Evolutionary conservation across 2,329 filamentous ascomycete species (phyloP).

Genomic region (Verticillium nonalfalfae): DNA sequence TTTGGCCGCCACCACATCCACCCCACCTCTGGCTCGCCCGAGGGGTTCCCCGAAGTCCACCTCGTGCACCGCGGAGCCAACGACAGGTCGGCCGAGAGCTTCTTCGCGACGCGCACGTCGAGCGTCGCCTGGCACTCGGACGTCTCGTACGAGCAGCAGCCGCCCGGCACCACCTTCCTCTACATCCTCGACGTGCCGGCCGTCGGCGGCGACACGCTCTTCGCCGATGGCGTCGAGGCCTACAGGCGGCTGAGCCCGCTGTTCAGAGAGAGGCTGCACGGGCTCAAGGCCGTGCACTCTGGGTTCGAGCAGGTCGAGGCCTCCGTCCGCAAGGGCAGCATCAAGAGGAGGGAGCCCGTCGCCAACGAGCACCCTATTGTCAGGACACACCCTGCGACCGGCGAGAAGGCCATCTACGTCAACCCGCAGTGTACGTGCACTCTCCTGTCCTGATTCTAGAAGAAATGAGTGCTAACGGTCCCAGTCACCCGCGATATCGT

Average conservation of each 20-base stretch:
- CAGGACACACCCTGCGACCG: constrained; percentile 35
- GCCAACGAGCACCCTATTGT: constrained; percentile 36
- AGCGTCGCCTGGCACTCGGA: constrained; percentile 87
- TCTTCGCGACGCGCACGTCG: constrained; percentile 64
- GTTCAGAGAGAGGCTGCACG: constrained; percentile 70
- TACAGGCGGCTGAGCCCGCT: constrained; percentile 74
- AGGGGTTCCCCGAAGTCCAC: constrained; percentile 60
- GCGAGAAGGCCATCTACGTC: constrained; percentile 30
- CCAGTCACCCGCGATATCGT: constrained; percentile 66
- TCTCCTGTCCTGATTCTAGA: constrained; percentile 77
- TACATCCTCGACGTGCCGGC: constrained; percentile 79
- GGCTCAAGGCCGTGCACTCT: constrained; percentile 74
- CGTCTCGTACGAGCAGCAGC: constrained; percentile 81
- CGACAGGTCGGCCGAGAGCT: constrained; percentile 43
- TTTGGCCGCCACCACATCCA: constrained; percentile 68
- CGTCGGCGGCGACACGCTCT: constrained; percentile 79
- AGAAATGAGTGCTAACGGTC: constrained; percentile 82
- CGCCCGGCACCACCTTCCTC: constrained; percentile 83
- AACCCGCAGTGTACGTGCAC: constrained; percentile 1
- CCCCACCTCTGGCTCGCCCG: constrained; percentile 63
- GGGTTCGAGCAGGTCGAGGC: constrained; percentile 73
- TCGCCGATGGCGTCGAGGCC: constrained; percentile 71
- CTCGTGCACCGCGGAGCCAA: constrained; percentile 59
- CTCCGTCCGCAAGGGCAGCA: constrained; percentile 58
- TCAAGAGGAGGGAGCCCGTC: constrained; percentile 53